A percentile compares a stretch with the other conserved stretches of the same genome.
Conservation (phyloP, 306 rosid genomes). For the Hippophae tibetana region DNA sequence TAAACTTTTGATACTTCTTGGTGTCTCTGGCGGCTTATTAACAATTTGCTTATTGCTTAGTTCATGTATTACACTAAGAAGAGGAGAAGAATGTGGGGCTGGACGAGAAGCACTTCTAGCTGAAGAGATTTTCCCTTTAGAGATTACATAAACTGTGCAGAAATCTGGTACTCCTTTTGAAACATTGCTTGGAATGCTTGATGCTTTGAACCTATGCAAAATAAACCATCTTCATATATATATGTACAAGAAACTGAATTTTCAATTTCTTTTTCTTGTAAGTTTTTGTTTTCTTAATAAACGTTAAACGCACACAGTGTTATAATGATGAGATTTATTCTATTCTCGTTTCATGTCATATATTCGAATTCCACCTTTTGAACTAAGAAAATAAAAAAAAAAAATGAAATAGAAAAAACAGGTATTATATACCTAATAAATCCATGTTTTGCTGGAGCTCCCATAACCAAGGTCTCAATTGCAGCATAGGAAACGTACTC, state of each 20-base stretch:
- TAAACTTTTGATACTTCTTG: constrained; percentile 23
- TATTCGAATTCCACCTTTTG: too few species aligned
- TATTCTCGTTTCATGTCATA: not conserved
- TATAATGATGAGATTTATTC: too few species aligned
- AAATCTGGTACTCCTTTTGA: constrained; percentile 75
- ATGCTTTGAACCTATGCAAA: constrained; percentile 57
- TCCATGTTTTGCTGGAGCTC: constrained; percentile 66
- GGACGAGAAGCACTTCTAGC: constrained; percentile 48
- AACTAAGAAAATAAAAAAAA: not conserved
- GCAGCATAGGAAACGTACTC: constrained; percentile 76
- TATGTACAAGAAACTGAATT: not conserved
- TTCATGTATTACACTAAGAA: constrained; percentile 30
- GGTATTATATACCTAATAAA: constrained; percentile 54
- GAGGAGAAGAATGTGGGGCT: constrained; percentile 60
- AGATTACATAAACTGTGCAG: constrained; percentile 61
- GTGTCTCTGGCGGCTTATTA: constrained; percentile 18
- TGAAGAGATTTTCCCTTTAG: constrained; percentile 74
- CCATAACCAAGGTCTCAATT: constrained; percentile 67
- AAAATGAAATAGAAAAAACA: not conserved
- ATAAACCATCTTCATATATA: not conserved
- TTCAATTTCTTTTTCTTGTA: too few species aligned
- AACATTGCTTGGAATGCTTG: constrained; percentile 43
- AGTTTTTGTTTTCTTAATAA: too few species aligned
- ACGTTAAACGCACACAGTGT: too few species aligned
- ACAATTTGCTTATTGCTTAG: constrained; percentile 12